Evolutionary conservation across 1,284 basidiomycete species (phyloP).

Genomic region (Cystobasidium sp.): DNA sequence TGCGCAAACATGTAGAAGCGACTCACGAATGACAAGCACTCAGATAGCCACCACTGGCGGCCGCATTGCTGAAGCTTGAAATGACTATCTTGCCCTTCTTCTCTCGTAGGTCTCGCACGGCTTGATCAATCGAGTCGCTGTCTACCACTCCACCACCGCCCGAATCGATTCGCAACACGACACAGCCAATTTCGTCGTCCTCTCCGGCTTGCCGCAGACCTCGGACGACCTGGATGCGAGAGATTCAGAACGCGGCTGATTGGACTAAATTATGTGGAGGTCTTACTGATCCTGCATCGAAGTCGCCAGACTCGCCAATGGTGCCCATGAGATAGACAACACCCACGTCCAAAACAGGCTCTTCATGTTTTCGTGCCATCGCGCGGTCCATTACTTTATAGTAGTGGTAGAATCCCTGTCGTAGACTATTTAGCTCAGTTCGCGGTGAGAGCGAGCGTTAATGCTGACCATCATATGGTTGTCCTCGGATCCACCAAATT

Average conservation of each 20-base stretch:
- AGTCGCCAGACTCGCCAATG: conserved; percentile 53
- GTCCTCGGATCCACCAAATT: conserved; percentile 47
- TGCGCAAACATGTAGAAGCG: no score
- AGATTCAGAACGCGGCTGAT: background rate
- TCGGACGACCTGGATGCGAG: conserved; percentile 54
- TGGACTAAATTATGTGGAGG: background rate
- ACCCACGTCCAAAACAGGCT: conserved; percentile 57
- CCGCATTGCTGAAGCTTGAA: conserved; percentile 58
- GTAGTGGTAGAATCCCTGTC: conserved; percentile 54
- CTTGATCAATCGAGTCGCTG: conserved; percentile 59
- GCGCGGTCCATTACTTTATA: conserved; percentile 52
- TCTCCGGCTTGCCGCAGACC: conserved; percentile 59
- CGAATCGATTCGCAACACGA: conserved; percentile 59
- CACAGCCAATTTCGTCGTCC: conserved; percentile 56
- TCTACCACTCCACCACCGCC: conserved; percentile 59
- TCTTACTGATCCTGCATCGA: conserved; percentile 34
- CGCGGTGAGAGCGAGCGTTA: background rate
- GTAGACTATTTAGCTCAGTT: background rate
- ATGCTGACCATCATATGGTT: conserved; percentile 38
- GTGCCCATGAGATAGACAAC: conserved; percentile 58
- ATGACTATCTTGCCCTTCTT: conserved; percentile 58
- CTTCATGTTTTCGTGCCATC: conserved; percentile 45
- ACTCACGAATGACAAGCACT: conserved; percentile 55
- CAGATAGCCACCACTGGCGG: conserved; percentile 58
- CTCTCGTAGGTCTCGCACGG: conserved; percentile 55